Base-by-base conservation (phyloP, 75 land plant genomes). In the Cryptomeria japonica region DNA sequence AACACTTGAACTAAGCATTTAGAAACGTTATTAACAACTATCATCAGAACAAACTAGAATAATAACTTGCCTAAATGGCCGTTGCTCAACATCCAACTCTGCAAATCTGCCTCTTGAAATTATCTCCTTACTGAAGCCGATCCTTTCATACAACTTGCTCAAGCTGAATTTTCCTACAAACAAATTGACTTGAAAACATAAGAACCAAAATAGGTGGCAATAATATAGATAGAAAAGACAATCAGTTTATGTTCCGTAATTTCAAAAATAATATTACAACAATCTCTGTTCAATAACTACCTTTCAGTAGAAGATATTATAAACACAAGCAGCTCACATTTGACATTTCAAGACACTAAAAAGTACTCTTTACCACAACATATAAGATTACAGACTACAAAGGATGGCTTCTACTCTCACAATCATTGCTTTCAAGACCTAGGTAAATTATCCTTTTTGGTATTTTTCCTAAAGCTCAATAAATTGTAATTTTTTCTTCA, bases 121-220 rank as follows among this genome's bases (percentile, higher is more conserved):
- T 1, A 93, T 88, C 89, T 98, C 99, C 86, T 97, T 98, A 18
- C 95, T 97, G 90, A 94, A 97, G 78, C 99, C 99, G 85, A 98
- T 93, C 83, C 93, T 93, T 83, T 97, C 98, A 95, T 97, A 96
- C 18, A 98, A 88, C 83, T 92, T 93, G 37, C 85, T 92, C 85
- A 98, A 87, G 87, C 91, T 96, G 51, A 98, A 93, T 86, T 92
- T 96, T 6, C 92, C 99, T 98, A 86, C 37, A 88, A 72, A 86
- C 31, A 82, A 41, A 82, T 16, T 10, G 51, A 46, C 12, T 44
- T 28, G 25, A 46, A 44, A 38, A 46, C 31, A 82, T 82, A 82
- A 12, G 37, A 46, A 46, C 53, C 51, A 82, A 7, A 82, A 82
- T 41, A 34, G 37, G 36, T 75, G 38, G 16, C n/a, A 44, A 82